Evolutionary conservation across 495 filamentous ascomycete species (phyloP), one percentile per base, ranked within the genome.

Genomic region (Talaromyces thailandensis): DNA sequence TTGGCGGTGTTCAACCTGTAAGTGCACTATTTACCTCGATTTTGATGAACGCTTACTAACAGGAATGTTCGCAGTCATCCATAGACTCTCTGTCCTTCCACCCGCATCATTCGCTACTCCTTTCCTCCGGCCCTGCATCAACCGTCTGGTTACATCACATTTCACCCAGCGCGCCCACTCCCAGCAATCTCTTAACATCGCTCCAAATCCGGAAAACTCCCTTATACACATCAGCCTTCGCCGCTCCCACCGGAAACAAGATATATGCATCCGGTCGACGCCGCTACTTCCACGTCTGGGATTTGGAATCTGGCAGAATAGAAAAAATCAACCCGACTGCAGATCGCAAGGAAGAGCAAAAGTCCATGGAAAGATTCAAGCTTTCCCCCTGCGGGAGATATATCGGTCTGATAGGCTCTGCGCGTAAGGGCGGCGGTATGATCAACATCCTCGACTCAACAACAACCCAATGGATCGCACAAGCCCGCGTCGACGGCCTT

Each of bases 261-360:
- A 86, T 98, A 64, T 88, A 96, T 70, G 87, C 96, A 58, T 86
- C 92, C 25, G 91, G 91, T 56, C 85, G 92, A 4, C 83, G 95
- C 23, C 86, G 88, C 64, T 98, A 94, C 73, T 96, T 96, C 76
- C 94, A 98, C 76, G 86, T 85, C 66, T 98, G 94, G 94, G 87
- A 97, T 69, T 80, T 98, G 3, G 72, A 86, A 45, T 84, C 88
- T 6, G 95, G 94, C 24, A 78, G 77, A 24, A 82, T 98, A 29
- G 88, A 93, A 69, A 96, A 96, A 63, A 81, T 98, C 50, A 89
- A 91, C 66, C 92, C 90, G 53, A 66, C 76, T 25, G 67, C 75
- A 11, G 76, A 79, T 66, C 89, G 95, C 58, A 85, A 88, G 62
- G 81, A 87, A 60, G 89, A 93, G 71, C 94, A 97, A 70, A 87